phyloP scores from a whole-genome alignment of 805 yeast species.

The Kuraishia capsulata region DNA sequence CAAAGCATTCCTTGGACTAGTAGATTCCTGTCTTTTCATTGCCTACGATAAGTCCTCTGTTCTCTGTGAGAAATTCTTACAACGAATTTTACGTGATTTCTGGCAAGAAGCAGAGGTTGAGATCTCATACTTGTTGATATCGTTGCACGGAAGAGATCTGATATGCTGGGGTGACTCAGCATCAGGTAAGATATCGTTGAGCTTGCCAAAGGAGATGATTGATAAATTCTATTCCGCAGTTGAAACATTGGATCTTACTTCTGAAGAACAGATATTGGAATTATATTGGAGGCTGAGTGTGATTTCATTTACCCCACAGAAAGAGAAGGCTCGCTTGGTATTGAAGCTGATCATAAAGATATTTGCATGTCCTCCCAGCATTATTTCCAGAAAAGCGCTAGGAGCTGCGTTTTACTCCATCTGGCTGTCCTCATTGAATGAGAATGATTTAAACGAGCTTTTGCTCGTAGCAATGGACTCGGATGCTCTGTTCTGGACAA shows the following conservation, averaged over 20 bases:
- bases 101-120: not conserved
- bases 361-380: not conserved
- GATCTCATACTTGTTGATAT: not conserved
- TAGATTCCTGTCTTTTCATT: slow-evolving; percentile 23
- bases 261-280: slow-evolving; percentile 18
- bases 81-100: not conserved
- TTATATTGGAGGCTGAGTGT: slow-evolving; percentile 45
- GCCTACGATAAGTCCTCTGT: not conserved
- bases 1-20: slow-evolving; percentile 32
- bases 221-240: slow-evolving; percentile 18
- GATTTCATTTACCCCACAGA: slow-evolving; percentile 24
- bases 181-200: slow-evolving; percentile 7
- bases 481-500: not conserved
- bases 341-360: not conserved
- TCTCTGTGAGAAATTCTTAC: not conserved
- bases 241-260: slow-evolving; percentile 5
- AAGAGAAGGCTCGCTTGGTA: slow-evolving; percentile 7
- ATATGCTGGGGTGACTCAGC: not conserved
- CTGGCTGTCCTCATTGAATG: not conserved
- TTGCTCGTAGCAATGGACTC: not conserved
- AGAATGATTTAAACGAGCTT: not conserved
- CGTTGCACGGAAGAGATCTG: not conserved
- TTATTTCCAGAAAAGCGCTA: not conserved
- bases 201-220: slow-evolving; percentile 23
- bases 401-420: not conserved